Evolutionary conservation across 1,139 yeast species (phyloP).

Genomic region (Candida freyschussii): DNA sequence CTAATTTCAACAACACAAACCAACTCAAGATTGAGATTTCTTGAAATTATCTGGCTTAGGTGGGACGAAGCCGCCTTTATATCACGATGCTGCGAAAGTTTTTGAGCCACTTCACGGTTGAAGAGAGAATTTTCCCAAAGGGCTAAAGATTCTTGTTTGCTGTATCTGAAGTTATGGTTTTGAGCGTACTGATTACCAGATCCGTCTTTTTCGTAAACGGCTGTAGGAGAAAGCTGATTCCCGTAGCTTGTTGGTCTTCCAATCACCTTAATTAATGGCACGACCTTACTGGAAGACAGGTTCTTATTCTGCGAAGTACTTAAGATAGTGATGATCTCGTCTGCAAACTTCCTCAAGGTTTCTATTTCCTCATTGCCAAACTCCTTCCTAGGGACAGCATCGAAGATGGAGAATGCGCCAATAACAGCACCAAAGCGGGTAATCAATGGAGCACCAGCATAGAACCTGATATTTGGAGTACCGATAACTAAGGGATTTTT

Average conservation of each 20-base stretch:
- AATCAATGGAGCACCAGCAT: slow-evolving; percentile 57
- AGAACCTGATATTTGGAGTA: slow-evolving; percentile 53
- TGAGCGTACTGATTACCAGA: slow-evolving; percentile 54
- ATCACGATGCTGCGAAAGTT: slow-evolving; percentile 30
- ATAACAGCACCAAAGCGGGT: slow-evolving; percentile 38
- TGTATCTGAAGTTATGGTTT: slow-evolving; percentile 40
- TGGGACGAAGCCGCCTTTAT: slow-evolving; percentile 40
- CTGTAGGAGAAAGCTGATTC: slow-evolving; percentile 28
- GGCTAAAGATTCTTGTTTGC: slow-evolving; percentile 29
- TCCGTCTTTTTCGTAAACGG: slow-evolving; percentile 57
- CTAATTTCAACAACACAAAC: slow-evolving; percentile 57
- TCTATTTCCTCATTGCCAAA: slow-evolving; percentile 35
- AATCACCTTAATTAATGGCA: slow-evolving; percentile 29
- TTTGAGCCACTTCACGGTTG: slow-evolving; percentile 33
- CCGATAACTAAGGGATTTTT: slow-evolving; percentile 61
- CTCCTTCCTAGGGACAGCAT: slow-evolving; percentile 38
- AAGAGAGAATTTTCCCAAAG: slow-evolving; percentile 19
- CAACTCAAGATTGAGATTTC: slow-evolving; percentile 39
- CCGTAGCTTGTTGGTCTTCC: slow-evolving; percentile 52
- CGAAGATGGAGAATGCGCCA: slow-evolving; percentile 62
- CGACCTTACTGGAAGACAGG: not conserved
- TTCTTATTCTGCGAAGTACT: slow-evolving; percentile 28
- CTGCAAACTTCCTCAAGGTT: slow-evolving; percentile 36
- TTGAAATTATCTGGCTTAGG: slow-evolving; percentile 39
- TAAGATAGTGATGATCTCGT: slow-evolving; percentile 41